Conservation (phyloP, 768 basidiomycete species). For the Kwoniella dejecticola region DNA sequence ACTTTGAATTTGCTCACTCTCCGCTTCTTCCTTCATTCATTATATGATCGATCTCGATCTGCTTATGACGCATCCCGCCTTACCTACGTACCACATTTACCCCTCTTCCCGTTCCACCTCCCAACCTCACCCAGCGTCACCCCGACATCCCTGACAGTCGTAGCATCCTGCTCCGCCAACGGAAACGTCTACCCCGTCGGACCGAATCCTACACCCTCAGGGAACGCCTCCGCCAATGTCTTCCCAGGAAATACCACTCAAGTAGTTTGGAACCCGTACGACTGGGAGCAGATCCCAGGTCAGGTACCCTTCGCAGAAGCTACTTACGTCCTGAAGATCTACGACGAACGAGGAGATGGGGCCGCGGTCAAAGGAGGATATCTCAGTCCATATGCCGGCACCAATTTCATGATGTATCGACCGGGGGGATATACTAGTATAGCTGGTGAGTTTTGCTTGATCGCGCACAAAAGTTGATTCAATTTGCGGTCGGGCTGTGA, state of each 20-base stretch:
- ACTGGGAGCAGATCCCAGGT: conserved; percentile 67
- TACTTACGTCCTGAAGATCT: conserved; percentile 76
- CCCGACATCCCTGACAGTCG: conserved; percentile 75
- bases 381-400: conserved; percentile 67
- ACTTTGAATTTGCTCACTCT: no score
- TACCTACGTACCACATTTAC: not conserved
- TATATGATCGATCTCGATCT: no score
- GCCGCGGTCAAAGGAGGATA: conserved; percentile 66
- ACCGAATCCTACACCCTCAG: conserved; percentile 64
- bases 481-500: not conserved
- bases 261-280: conserved; percentile 74
- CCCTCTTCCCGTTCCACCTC: not conserved
- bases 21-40: no score
- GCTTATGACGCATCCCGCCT: no score
- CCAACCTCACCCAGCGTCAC: conserved; percentile 57
- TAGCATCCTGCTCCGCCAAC: conserved; percentile 74
- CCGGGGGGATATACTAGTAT: conserved; percentile 72
- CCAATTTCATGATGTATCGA: conserved; percentile 82
- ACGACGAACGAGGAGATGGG: conserved; percentile 74
- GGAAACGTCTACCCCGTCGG: conserved; percentile 89
- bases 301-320: conserved; percentile 72
- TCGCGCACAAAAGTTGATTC: not conserved
- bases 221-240: conserved; percentile 46
- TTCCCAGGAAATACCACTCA: conserved; percentile 70
- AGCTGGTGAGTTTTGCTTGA: conserved; percentile 56